Base-by-base conservation (phyloP, 129 eudicot species). In the Chrysanthemum makinoi region DNA sequence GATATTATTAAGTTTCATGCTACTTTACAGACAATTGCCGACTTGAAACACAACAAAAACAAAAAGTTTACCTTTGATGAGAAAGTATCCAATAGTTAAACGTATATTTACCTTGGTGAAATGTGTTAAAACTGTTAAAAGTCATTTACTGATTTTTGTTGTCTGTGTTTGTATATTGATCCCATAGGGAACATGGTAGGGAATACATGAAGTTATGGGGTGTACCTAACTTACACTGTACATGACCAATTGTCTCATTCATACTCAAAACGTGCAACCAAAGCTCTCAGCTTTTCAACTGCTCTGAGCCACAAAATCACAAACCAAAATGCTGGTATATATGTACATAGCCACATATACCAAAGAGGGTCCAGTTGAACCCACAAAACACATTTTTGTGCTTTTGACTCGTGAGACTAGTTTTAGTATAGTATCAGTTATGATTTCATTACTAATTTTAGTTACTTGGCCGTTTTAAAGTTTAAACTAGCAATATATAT, bases 181-280 rank as follows among this genome's bases (percentile, higher is more conserved):
- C 5, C 39, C 67, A 12, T 26, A 10, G 66, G 22, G 57, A 66
- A 66, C 73, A 75, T 47, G 79, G 74, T 75, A 54, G 68, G 74
- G 72, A 26, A 44, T 44, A 54, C 66, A 47, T 10, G 44, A 14
- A 26, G 4, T 69, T 61, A 35, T 18, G 65, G 56, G 74, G 13
- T 70, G 66, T 19, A 57, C 75, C 70, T 50, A 49, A 62, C 33
- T 50, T 62, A 35, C 17, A 48, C 11, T 43, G 57, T 54, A 24
- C 48, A 14, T 65, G 79, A 75, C 79, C 67, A 66, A 48, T 43
- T 68, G 74, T 76, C 74, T 53, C 52, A 76, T 76, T 67, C 75
- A 58, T 68, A 67, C 39, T 20, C 35, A 47, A 43, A 67, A 26
- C 72, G 53, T 63, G 71, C 78, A 74, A 53, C 71, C 33, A 43